Percentiles rank a stretch among this genome's conserved stretches.
Conservation (phyloP, 192 early-diverging fungal species). For the Coemansia sp. region DNA sequence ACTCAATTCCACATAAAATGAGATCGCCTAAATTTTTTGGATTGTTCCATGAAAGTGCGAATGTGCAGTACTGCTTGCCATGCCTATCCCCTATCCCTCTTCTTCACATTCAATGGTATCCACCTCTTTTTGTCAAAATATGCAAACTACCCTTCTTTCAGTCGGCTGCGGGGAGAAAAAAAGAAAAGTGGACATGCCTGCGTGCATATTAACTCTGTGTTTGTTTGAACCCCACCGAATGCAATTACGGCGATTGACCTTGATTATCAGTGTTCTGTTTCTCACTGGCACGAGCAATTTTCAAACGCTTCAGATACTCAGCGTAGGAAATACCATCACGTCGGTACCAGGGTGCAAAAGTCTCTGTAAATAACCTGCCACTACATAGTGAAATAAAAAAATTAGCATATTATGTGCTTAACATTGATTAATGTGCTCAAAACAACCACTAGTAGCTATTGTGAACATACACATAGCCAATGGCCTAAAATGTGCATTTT, state of each 20-base stretch:
- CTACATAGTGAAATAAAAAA: slow-evolving; percentile 22
- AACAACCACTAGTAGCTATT: not conserved
- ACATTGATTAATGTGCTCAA: slow-evolving; percentile 2
- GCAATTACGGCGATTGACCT: not conserved
- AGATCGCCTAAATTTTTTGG: not conserved
- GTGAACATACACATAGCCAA: not conserved
- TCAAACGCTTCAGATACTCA: slow-evolving; percentile 44
- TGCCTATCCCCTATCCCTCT: not conserved
- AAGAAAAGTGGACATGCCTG: not conserved
- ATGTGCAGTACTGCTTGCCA: not conserved
- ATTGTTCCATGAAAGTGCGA: not conserved
- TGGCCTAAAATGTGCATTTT: not conserved
- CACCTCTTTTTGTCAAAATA: not conserved
- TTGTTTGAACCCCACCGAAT: not conserved
- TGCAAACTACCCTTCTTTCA: not conserved
- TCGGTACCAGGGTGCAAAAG: slow-evolving; percentile 47
- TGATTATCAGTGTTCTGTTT: not conserved
- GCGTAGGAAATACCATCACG: slow-evolving; percentile 39
- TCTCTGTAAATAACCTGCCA: slow-evolving; percentile 41
- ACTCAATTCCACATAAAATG: not conserved
- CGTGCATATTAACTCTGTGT: slow-evolving; percentile 1
- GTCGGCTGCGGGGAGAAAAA: not conserved
- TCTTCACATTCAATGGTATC: not conserved
- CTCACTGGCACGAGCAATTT: slow-evolving; percentile 43
- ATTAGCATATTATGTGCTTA: not conserved